Evolutionary conservation across 345 rosid species (phyloP), one percentile per base, ranked within the genome.

Genomic region (Eucalyptus cloeziana): DNA sequence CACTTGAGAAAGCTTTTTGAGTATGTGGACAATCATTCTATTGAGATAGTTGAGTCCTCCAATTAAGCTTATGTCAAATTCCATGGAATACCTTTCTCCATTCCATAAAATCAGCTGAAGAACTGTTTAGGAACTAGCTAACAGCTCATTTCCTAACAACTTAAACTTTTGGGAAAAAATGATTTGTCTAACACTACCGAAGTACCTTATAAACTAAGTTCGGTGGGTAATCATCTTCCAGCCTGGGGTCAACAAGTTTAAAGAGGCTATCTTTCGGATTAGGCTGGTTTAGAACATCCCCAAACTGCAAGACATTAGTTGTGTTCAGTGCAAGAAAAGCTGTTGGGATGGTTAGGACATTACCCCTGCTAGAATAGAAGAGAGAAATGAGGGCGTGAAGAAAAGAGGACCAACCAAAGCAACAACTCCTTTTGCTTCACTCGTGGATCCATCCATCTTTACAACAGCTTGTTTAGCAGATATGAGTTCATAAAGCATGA

Each of bases 401-500:
- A 31, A 24, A 89, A 89, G 87, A 89, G 85, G 88, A 92, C 88
- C 91, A 87, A 97, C 99, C 98, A 97, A 91, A 89, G 94, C 94
- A 87, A 96, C 97, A 10, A 97, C 97, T 80, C 99, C 97, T 91
- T 91, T 94, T 79, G 97, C 90, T 90, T 96, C 98, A 60, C 93
- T 88, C 69, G 43, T 40, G 13, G 93, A 24, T 87, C 89, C 94
- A 25, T 90, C 92, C 25, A 58, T 13, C 93, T 93, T 96, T 90
- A 96, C 94, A 52, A 97, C 94, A 12, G 99, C 99, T 49, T 93
- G 93, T 91, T 97, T 96, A 5, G 97, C 99, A 69, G 99, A 96
- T 67, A 97, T 94, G 88, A 97, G 96, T 87, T 97, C 99, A 88
- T 94, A 97, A 40, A 97, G 97, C 86, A 97, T 97, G 76, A 96